Percentiles rank a stretch among this genome's conserved stretches.
Conservation (phyloP, 116 monocot species). For the Iris pallida region DNA sequence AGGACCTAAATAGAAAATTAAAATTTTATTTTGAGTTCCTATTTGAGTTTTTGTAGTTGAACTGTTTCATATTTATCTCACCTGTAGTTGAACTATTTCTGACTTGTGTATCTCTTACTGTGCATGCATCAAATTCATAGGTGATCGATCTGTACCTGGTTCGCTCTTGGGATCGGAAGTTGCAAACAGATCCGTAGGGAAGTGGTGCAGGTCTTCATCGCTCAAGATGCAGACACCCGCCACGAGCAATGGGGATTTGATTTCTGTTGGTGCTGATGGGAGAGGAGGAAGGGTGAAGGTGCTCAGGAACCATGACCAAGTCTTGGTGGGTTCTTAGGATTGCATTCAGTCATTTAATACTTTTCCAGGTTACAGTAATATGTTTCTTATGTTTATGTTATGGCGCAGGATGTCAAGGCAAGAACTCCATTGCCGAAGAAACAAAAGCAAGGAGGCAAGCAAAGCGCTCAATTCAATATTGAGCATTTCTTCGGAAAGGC, state of each 20-base stretch:
- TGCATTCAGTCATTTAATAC: neutral
- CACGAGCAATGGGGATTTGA: slow-evolving; percentile 40
- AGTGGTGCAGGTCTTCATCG: slow-evolving; percentile 45
- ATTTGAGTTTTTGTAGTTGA: too few species aligned
- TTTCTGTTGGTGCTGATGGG: slow-evolving; percentile 83
- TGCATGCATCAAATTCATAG: neutral
- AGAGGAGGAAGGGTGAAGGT: slow-evolving; percentile 80
- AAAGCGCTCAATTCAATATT: slow-evolving; percentile 44
- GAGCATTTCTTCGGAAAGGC: slow-evolving; percentile 77
- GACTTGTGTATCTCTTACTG: too few species aligned
- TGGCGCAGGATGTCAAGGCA: slow-evolving; percentile 33
- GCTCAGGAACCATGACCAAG: slow-evolving; percentile 33
- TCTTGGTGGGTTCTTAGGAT: slow-evolving; percentile 28
- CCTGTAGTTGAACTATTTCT: too few species aligned
- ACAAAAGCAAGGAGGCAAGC: slow-evolving; percentile 36
- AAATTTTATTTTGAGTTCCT: too few species aligned
- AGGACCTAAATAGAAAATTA: too few species aligned
- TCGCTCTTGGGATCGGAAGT: slow-evolving; percentile 24
- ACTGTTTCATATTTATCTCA: too few species aligned
- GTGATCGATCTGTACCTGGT: slow-evolving; percentile 12
- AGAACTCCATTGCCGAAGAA: slow-evolving; percentile 29
- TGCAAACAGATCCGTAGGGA: slow-evolving; percentile 28
- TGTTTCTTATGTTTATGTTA: neutral
- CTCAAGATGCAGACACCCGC: slow-evolving; percentile 1
- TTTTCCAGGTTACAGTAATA: slow-evolving; percentile 1